phyloP scores from a whole-genome alignment of 208 protist species.

The Leishmania tarentolae region DNA sequence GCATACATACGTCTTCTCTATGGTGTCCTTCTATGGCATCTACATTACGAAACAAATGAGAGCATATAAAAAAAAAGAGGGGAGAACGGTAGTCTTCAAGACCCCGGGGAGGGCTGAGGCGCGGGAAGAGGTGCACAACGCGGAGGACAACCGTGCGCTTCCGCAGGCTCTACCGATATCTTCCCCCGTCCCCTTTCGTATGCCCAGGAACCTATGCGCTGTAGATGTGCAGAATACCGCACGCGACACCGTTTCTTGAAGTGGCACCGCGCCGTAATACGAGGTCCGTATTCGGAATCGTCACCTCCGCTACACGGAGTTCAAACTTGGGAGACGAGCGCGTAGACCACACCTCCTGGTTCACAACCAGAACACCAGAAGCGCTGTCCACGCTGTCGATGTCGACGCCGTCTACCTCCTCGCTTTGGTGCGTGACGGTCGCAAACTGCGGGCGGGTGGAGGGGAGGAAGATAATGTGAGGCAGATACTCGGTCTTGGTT shows the following conservation, averaged over 20 bases:
- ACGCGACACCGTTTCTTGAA: constrained; percentile 59
- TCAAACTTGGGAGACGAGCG: constrained; percentile 57
- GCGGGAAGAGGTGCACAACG: background rate
- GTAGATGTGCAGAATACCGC: constrained; percentile 77
- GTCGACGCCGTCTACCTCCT: constrained; percentile 28
- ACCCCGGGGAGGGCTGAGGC: background rate
- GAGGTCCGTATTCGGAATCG: constrained; percentile 55
- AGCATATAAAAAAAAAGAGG: background rate
- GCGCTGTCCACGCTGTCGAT: constrained; percentile 32
- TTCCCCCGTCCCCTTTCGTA: background rate
- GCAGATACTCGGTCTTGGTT: constrained; percentile 53
- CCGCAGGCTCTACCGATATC: background rate
- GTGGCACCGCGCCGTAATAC: constrained; percentile 63
- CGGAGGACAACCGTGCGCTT: background rate
- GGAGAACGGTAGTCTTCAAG: background rate
- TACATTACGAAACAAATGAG: background rate
- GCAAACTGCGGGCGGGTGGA: constrained; percentile 79
- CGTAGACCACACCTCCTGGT: constrained; percentile 81
- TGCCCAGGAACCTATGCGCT: constrained; percentile 9
- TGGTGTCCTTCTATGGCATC: background rate
- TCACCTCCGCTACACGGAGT: constrained; percentile 85
- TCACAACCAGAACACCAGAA: constrained; percentile 80
- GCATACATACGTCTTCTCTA: background rate
- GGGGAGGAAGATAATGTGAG: constrained; percentile 85
- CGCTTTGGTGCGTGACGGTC: constrained; percentile 66